These are phyloP conservation scores for Globisporangium sylvaticum DNA, from an alignment of 352 stramenopile genomes.

Conservation along the genomic window DNA sequence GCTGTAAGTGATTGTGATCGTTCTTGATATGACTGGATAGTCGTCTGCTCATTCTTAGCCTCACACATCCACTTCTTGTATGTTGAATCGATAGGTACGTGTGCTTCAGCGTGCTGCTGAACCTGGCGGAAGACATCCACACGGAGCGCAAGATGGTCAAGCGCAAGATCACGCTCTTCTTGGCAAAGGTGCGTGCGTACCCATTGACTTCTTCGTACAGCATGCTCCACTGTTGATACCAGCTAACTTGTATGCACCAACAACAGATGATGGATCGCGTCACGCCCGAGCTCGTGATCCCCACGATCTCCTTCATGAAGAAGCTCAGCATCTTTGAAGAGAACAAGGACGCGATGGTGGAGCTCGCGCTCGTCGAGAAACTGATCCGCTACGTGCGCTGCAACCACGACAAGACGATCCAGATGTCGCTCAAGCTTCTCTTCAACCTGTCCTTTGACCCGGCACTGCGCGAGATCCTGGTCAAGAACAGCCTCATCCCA, in stretches of 20 bases:
- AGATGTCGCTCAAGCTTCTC: slow-evolving; percentile 85
- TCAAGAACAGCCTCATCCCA: slow-evolving; percentile 87
- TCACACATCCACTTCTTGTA: background rate
- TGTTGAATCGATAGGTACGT: slow-evolving; percentile 47
- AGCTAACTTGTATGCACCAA: no score
- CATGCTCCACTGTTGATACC: no score
- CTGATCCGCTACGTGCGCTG: slow-evolving; percentile 76
- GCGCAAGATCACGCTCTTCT: slow-evolving; percentile 81
- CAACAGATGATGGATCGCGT: slow-evolving; percentile 81
- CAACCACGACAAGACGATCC: slow-evolving; percentile 83
- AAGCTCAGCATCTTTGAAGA: slow-evolving; percentile 95
- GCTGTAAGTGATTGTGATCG: slow-evolving; percentile 57
- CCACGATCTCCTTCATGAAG: slow-evolving; percentile 90
- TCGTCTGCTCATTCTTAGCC: no score
- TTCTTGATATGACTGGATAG: background rate
- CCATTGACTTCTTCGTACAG: background rate
- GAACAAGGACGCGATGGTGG: slow-evolving; percentile 92
- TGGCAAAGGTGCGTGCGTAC: slow-evolving; percentile 50
- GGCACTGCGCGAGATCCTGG: slow-evolving; percentile 76
- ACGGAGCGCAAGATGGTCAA: slow-evolving; percentile 96
- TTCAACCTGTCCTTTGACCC: slow-evolving; percentile 96
- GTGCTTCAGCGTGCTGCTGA: slow-evolving; percentile 92
- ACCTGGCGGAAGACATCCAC: slow-evolving; percentile 92
- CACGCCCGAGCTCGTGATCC: slow-evolving; percentile 85
- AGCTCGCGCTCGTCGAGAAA: slow-evolving; percentile 74